Evolutionary conservation across 2,329 filamentous ascomycete species (phyloP).

Genomic region (Fusarium sp.): DNA sequence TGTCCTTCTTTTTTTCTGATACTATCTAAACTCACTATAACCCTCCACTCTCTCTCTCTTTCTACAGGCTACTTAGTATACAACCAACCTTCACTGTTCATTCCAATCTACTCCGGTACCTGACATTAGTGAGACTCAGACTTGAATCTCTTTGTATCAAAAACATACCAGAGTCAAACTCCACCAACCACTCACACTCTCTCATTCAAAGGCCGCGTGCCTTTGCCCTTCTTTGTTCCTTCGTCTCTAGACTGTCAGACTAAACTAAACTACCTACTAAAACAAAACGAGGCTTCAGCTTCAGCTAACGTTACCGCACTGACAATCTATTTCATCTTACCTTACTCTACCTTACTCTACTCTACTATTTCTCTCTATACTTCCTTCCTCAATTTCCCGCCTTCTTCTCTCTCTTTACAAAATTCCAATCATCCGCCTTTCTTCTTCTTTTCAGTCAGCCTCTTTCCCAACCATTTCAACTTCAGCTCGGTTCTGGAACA

Average conservation of each 20-base stretch:
- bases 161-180: constrained; percentile 28
- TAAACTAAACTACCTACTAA: background rate
- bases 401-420: constrained; percentile 11
- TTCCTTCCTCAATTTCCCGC: constrained; percentile 11
- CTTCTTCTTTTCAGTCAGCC: constrained; percentile 9
- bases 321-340: background rate
- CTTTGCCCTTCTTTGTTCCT: constrained; percentile 22
- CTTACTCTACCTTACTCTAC: background rate
- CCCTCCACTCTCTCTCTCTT: constrained; percentile 4
- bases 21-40: background rate
- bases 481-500: constrained; percentile 1
- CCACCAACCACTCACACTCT: constrained; percentile 19
- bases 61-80: background rate
- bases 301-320: background rate
- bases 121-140: constrained; percentile 4
- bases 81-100: background rate
- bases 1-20: constrained; percentile 9
- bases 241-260: constrained; percentile 18
- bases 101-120: background rate
- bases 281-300: constrained; percentile 12
- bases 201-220: constrained; percentile 15
- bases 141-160: constrained; percentile 29
- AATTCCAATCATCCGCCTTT: constrained; percentile 14
- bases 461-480: constrained; percentile 17
- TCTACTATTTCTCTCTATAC: constrained; percentile 10